Percentiles rank a stretch among this genome's conserved stretches.
phyloP scores from a whole-genome alignment of 2,329 filamentous ascomycete genomes.

The Fusarium sp. region DNA sequence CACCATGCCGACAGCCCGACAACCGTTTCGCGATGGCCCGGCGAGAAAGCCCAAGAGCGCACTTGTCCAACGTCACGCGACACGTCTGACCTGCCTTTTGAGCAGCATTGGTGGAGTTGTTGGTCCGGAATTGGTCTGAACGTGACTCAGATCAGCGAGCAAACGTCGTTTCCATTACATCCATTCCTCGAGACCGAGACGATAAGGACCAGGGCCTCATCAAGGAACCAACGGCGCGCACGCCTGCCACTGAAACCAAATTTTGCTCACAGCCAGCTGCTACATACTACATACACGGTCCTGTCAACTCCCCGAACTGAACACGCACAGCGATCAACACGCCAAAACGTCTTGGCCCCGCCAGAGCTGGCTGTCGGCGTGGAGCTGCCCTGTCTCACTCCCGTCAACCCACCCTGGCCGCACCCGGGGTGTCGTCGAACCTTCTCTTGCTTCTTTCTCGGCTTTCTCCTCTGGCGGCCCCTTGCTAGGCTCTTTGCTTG shows the following conservation, averaged over 20 bases:
- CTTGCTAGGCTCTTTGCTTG: neutral
- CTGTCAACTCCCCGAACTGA: slow-evolving; percentile 11
- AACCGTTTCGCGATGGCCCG: slow-evolving; percentile 25
- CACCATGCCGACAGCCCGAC: slow-evolving; percentile 33
- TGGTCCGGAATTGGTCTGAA: neutral
- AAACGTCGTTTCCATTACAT: neutral
- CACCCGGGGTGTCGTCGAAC: slow-evolving; percentile 24
- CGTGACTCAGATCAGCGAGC: slow-evolving; percentile 23
- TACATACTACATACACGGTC: neutral
- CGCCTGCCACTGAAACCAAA: neutral
- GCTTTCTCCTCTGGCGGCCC: slow-evolving; percentile 16
- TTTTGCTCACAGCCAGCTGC: neutral
- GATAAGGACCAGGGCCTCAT: neutral
- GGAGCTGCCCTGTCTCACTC: slow-evolving; percentile 17
- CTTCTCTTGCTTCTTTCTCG: slow-evolving; percentile 19
- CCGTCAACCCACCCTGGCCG: slow-evolving; percentile 15
- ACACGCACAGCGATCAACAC: slow-evolving; percentile 4
- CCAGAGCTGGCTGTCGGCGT: neutral
- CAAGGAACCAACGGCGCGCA: neutral
- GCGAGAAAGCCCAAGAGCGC: neutral
- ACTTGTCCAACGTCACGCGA: slow-evolving; percentile 28
- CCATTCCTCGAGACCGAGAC: neutral
- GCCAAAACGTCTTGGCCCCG: neutral
- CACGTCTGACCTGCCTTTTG: slow-evolving; percentile 6
- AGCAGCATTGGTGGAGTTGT: slow-evolving; percentile 2